phyloP scores from a whole-genome alignment of 768 basidiomycete species.

The Leucosporidium scottii region DNA sequence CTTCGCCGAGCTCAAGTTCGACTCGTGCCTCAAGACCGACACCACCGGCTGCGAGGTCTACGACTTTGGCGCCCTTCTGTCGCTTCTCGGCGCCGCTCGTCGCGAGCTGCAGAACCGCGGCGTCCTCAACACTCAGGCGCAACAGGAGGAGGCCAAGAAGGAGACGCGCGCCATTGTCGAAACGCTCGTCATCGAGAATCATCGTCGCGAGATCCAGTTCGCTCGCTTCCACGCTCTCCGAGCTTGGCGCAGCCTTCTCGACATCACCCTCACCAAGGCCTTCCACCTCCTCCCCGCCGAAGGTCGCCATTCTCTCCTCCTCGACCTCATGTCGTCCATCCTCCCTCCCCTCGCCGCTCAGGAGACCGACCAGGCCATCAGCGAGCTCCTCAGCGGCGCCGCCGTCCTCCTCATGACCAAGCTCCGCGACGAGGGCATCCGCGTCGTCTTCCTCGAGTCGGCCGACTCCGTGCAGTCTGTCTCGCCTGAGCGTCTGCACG shows the following conservation, averaged over 20 bases:
- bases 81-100: constrained; percentile 58
- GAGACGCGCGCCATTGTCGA: constrained; percentile 73
- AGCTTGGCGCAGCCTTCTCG: constrained; percentile 76
- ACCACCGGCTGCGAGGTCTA: constrained; percentile 72
- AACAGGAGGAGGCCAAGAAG: constrained; percentile 58
- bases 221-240: constrained; percentile 66
- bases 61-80: constrained; percentile 63
- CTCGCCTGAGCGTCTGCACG: constrained; percentile 64
- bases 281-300: constrained; percentile 76
- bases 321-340: constrained; percentile 78
- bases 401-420: constrained; percentile 77
- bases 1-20: constrained; percentile 59
- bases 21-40: constrained; percentile 62
- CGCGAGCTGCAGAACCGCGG: constrained; percentile 63
- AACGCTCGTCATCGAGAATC: constrained; percentile 80
- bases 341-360: constrained; percentile 60
- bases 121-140: constrained; percentile 50
- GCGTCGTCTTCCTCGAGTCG: constrained; percentile 52
- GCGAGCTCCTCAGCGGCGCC: constrained; percentile 75
- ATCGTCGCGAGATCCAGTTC: constrained; percentile 68
- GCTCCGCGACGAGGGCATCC: constrained; percentile 55
- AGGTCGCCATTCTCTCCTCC: constrained; percentile 76
- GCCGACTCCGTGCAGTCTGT: constrained; percentile 42
- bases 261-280: constrained; percentile 77
- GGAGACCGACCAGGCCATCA: constrained; percentile 62